phyloP scores from a whole-genome alignment of 106 monocot species.

The Acanthochlamys bracteata region DNA sequence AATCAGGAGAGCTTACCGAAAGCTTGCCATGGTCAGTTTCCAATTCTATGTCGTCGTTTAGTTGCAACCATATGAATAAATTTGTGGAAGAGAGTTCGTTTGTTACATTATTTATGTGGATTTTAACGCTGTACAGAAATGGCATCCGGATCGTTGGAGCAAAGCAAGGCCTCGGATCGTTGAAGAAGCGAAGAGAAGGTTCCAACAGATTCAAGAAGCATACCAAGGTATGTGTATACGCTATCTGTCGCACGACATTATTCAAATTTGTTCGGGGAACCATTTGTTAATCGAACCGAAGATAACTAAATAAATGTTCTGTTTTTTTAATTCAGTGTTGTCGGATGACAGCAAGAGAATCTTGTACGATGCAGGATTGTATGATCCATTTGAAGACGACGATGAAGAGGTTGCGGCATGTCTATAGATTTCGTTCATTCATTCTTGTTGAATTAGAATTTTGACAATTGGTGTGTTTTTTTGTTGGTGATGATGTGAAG shows the following conservation, averaged over 20 bases:
- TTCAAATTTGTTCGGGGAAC: not conserved
- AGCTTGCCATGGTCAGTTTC: conserved; percentile 18
- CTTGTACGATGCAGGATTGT: conserved; percentile 44
- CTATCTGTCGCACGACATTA: not conserved
- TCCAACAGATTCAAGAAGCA: conserved; percentile 39
- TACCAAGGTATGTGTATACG: conserved; percentile 35
- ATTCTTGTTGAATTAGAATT: not conserved
- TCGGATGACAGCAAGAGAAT: conserved; percentile 40
- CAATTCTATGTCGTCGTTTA: too few relatives aligned
- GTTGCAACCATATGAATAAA: too few relatives aligned
- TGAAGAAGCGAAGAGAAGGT: conserved; percentile 28
- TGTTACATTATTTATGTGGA: not conserved
- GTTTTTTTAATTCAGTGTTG: conserved; percentile 28
- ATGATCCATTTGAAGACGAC: conserved; percentile 32
- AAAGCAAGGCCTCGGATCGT: not conserved
- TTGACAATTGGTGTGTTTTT: not conserved
- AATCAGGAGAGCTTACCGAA: conserved; percentile 16
- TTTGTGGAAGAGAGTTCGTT: not conserved
- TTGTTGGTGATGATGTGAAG: conserved; percentile 4
- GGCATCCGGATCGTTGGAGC: conserved; percentile 31
- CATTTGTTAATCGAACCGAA: not conserved
- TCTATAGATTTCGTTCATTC: not conserved
- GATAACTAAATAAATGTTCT: not conserved
- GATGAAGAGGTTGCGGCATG: conserved; percentile 28
- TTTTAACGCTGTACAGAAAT: conserved; percentile 8